These are phyloP conservation scores for Chlorella vulgaris DNA, from an alignment of 139 green algal species.

Conservation along the genomic window DNA sequence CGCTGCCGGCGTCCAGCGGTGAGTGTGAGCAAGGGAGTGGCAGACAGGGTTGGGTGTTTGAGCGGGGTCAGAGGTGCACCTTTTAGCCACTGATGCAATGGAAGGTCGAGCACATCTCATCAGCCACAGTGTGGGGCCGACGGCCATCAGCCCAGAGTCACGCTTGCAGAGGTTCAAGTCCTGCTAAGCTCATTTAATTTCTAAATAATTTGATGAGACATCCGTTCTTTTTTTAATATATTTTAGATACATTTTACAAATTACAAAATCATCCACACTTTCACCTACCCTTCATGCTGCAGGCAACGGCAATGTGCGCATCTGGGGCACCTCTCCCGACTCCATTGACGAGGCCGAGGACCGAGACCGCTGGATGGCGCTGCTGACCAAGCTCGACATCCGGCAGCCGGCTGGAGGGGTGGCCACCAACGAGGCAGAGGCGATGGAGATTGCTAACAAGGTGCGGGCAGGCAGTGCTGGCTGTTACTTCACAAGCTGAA, in stretches of 20 bases:
- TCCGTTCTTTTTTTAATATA: no score
- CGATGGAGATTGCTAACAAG: slow-evolving; percentile 71
- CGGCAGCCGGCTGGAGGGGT: slow-evolving; percentile 76
- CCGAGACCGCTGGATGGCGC: slow-evolving; percentile 79
- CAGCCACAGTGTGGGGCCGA: neutral
- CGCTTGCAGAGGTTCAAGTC: no score
- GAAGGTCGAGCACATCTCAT: no score
- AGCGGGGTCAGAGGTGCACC: no score
- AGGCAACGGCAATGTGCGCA: slow-evolving; percentile 86
- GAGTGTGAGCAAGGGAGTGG: neutral
- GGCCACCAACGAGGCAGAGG: slow-evolving; percentile 72
- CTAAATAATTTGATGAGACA: no score
- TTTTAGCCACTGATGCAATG: no score
- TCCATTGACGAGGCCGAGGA: slow-evolving; percentile 98
- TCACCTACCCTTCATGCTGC: neutral
- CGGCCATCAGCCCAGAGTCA: no score
- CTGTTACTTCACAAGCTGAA: neutral
- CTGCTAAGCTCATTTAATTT: no score
- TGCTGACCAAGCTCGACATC: slow-evolving; percentile 87
- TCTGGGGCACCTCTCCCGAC: slow-evolving; percentile 97
- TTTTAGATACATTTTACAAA: no score
- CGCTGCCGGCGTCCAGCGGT: slow-evolving; percentile 75
- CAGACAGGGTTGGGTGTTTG: no score
- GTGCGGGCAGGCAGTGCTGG: neutral
- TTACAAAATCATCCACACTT: no score